A percentile compares a stretch with the other conserved stretches of the same genome.
Evolutionary conservation across 2,329 filamentous ascomycete species (phyloP).

Genomic region (Ascochyta clinopodiicola): DNA sequence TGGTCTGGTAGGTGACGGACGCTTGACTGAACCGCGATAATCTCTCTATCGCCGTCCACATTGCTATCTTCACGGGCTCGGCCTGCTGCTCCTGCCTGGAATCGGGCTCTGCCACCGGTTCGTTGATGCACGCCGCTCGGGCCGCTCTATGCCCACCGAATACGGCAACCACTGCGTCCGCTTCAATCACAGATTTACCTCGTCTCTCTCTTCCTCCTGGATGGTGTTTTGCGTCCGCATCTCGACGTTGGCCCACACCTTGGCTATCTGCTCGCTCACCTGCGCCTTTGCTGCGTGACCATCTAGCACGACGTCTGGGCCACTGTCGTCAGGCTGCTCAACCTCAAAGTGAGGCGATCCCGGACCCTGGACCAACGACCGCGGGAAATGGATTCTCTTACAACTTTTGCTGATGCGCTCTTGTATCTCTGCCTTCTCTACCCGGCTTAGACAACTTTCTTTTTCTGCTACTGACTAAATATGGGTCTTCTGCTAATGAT

Average conservation of each 20-base stretch:
- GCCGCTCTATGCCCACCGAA: conserved; percentile 22
- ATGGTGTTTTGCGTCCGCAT: conserved; percentile 15
- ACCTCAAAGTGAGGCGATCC: conserved; percentile 22
- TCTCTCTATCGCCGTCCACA: too few species aligned
- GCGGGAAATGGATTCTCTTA: conserved; percentile 8
- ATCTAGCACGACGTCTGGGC: conserved; percentile 4
- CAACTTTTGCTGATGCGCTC: conserved; percentile 3
- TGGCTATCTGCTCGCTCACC: conserved; percentile 11
- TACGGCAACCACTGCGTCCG: conserved; percentile 21
- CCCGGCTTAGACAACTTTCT: too few species aligned
- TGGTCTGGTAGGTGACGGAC: background rate
- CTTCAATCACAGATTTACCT: conserved; percentile 21
- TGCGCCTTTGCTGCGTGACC: conserved; percentile 12
- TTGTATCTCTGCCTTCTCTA: background rate
- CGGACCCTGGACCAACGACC: conserved; percentile 1
- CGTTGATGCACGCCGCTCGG: conserved; percentile 18
- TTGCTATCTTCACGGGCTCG: too few species aligned
- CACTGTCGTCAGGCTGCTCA: background rate
- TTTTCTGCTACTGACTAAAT: conserved; percentile 4
- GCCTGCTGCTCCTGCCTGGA: background rate
- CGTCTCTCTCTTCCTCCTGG: conserved; percentile 13
- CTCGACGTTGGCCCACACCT: conserved; percentile 15
- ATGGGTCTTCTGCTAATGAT: conserved; percentile 10
- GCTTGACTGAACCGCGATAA: too few species aligned
- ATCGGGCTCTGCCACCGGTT: conserved; percentile 17